phyloP scores from a whole-genome alignment of 306 rosid species.

The Lablab purpureus region DNA sequence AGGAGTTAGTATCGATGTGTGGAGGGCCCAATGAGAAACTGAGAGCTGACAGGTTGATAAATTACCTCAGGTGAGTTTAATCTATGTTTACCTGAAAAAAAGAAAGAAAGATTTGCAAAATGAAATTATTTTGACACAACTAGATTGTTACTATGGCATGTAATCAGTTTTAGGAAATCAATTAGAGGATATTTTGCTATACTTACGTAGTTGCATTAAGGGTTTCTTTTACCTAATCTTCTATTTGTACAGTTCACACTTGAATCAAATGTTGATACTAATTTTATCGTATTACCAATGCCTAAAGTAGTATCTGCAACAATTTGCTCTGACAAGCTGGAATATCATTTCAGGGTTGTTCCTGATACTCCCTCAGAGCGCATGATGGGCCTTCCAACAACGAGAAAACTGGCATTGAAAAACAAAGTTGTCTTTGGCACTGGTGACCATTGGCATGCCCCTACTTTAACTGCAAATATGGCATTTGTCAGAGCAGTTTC shows the following conservation, averaged over 20 bases:
- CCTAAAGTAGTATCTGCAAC: constrained; percentile 27
- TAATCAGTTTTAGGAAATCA: constrained; percentile 27
- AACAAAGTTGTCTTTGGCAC: constrained; percentile 92
- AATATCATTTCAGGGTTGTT: constrained; percentile 70
- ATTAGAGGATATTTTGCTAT: not conserved
- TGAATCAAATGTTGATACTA: constrained; percentile 26
- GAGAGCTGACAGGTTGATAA: constrained; percentile 73
- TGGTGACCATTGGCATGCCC: constrained; percentile 85
- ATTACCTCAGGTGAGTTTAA: constrained; percentile 70
- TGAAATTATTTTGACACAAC: not conserved
- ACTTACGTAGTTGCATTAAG: not conserved
- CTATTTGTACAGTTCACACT: constrained; percentile 14
- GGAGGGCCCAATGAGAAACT: constrained; percentile 90
- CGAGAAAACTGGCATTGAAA: constrained; percentile 88
- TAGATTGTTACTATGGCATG: constrained; percentile 3
- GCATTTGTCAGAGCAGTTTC: constrained; percentile 92
- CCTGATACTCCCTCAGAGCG: constrained; percentile 82
- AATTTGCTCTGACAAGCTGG: constrained; percentile 43
- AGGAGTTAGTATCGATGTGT: constrained; percentile 77
- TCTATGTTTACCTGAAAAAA: constrained; percentile 30
- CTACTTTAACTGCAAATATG: constrained; percentile 94
- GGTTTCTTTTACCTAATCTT: not conserved
- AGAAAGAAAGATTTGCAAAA: not conserved
- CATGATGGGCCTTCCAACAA: constrained; percentile 82
- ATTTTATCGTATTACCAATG: not conserved